These are phyloP conservation scores for Perilla frutescens DNA, from an alignment of 257 asterid species.

Conservation along the genomic window DNA sequence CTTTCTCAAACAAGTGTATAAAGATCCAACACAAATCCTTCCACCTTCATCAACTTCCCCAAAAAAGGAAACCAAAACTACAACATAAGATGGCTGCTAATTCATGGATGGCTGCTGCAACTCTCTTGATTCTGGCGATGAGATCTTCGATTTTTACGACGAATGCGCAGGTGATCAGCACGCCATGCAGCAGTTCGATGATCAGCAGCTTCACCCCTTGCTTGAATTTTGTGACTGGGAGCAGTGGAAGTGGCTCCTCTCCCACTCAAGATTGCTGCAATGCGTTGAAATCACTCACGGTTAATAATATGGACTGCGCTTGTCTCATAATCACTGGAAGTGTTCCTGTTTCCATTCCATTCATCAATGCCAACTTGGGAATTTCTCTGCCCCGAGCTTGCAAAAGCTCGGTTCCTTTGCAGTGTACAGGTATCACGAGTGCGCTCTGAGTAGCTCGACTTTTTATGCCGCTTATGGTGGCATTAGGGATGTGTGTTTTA, in stretches of 20 bases:
- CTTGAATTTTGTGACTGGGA: conserved; percentile 67
- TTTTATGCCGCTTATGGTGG: no score
- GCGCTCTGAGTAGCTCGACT: not conserved
- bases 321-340: conserved; percentile 80
- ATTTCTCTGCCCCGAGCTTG: conserved; percentile 64
- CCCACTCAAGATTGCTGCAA: conserved; percentile 67
- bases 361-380: conserved; percentile 49
- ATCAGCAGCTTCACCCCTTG: conserved; percentile 66
- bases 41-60: no score
- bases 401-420: conserved; percentile 59
- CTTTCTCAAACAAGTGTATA: conserved; percentile 28
- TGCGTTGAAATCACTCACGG: conserved; percentile 53
- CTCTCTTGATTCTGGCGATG: not conserved
- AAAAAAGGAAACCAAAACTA: no score
- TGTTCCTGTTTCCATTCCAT: conserved; percentile 71
- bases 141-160: not conserved
- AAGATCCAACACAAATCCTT: not conserved
- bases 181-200: conserved; percentile 63
- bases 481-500: no score
- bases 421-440: conserved; percentile 55
- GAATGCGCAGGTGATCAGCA: conserved; percentile 56
- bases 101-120: conserved; percentile 16
- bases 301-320: conserved; percentile 59
- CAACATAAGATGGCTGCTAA: conserved; percentile 26
- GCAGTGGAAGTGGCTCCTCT: conserved; percentile 54